Conservation (phyloP, 108 stramenopile species). For the Phaeodactylum tricornutum region DNA sequence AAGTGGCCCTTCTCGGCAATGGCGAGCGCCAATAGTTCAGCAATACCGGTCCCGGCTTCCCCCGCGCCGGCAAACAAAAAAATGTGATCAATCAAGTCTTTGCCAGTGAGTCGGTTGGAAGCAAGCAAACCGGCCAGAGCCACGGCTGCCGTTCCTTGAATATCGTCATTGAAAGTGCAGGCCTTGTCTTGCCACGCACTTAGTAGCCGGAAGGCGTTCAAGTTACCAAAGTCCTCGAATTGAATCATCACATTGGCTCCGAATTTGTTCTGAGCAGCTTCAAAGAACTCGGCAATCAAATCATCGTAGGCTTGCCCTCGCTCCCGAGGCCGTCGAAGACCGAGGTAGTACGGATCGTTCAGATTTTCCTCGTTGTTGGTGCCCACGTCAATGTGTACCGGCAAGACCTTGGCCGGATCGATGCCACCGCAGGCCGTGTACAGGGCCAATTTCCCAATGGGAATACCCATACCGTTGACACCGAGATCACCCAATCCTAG, state of each 20-base stretch:
- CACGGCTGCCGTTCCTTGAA: slow-evolving; percentile 42
- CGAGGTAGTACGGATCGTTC: slow-evolving; percentile 56
- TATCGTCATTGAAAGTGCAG: slow-evolving; percentile 74
- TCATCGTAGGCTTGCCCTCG: slow-evolving; percentile 36
- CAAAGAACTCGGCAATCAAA: slow-evolving; percentile 65
- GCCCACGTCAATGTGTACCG: slow-evolving; percentile 61
- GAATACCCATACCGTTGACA: slow-evolving; percentile 90
- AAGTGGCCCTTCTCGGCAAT: slow-evolving; percentile 15
- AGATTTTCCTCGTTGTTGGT: slow-evolving; percentile 52
- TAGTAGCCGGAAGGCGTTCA: slow-evolving; percentile 50
- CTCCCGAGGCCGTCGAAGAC: slow-evolving; percentile 23
- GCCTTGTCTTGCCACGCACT: slow-evolving; percentile 28
- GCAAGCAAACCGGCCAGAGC: slow-evolving; percentile 21
- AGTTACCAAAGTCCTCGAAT: slow-evolving; percentile 76
- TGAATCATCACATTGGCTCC: slow-evolving; percentile 39
- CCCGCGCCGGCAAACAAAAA: slow-evolving; percentile 37
- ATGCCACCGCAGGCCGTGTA: slow-evolving; percentile 73
- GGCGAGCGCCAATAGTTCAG: slow-evolving; percentile 16
- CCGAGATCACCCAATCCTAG: slow-evolving; percentile 91
- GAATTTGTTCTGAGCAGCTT: slow-evolving; percentile 47
- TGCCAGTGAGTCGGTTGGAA: slow-evolving; percentile 10
- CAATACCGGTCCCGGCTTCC: slow-evolving; percentile 34
- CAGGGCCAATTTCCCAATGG: slow-evolving; percentile 77
- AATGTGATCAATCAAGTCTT: slow-evolving; percentile 23
- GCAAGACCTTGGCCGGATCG: slow-evolving; percentile 40